Evolutionary conservation across 768 basidiomycete genomes (phyloP), one percentile per base, ranked within the genome.

Genomic region (Lyophyllum shimeji): DNA sequence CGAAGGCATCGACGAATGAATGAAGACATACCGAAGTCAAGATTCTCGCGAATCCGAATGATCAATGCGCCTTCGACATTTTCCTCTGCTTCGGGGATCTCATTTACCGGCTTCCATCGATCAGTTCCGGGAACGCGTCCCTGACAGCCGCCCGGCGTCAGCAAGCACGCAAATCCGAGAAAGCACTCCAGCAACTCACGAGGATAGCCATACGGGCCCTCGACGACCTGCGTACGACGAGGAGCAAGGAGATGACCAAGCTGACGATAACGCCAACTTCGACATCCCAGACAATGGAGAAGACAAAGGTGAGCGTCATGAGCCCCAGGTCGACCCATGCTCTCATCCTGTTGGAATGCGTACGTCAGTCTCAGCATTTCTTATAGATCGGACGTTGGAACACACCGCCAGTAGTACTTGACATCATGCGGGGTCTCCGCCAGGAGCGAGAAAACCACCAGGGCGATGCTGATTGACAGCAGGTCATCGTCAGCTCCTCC

Each of bases 261-360:
- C 91, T 91, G 61, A 91, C 86, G n/a, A 90, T 83, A 42, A 98
- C 86, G 13, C 96, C 96, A 52, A 93, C 86, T 76, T 98, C 95
- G 53, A 98, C 86, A 60, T 89, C 86, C 85, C 93, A 95, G 21
- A 97, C 70, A 53, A 97, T 85, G 1, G 93, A 94, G 52, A 92
- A 82, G 59, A 87, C 63, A 71, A 98, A 97, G 0, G 97, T 98
- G 50, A 95, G 79, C 20, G 76, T 73, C 89, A 98, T 94, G 65
- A 98, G 82, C 5, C 82, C 74, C 46, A 96, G 76, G 67, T 98
- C 96, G 34, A 85, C 83, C 91, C 93, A 95, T n/a, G 96, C 91
- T n/a, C 82, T 67, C 82, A 97, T 93, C 63, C 90, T 90, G 34
- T 11, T 44, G 24, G 42, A 24, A 58, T 12, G 27, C 17, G 18